A percentile compares a stretch with the other conserved stretches of the same genome.
phyloP scores from a whole-genome alignment of 1,139 yeast genomes.

The Candida sp. region DNA sequence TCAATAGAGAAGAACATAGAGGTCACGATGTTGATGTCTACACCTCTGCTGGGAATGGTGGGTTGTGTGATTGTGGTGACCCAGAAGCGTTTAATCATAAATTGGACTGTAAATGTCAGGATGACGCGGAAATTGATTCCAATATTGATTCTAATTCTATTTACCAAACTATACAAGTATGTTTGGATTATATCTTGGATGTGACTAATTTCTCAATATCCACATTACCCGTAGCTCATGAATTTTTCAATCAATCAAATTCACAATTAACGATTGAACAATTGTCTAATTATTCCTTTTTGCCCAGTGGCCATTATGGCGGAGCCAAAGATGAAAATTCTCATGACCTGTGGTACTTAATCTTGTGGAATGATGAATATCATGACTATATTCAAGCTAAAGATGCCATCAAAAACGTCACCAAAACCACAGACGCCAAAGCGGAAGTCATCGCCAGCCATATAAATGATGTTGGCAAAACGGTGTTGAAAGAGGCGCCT shows the following conservation, averaged over 20 bases:
- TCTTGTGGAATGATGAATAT: slow-evolving; percentile 73
- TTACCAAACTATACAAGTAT: slow-evolving; percentile 26
- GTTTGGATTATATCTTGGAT: slow-evolving; percentile 49
- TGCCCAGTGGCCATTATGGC: slow-evolving; percentile 27
- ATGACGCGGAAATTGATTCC: slow-evolving; percentile 5
- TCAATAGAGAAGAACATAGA: slow-evolving; percentile 62
- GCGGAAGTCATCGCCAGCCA: slow-evolving; percentile 33
- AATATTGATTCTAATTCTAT: slow-evolving; percentile 15
- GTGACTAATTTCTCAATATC: slow-evolving; percentile 34
- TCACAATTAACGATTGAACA: slow-evolving; percentile 17
- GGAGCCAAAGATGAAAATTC: slow-evolving; percentile 25
- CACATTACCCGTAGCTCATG: slow-evolving; percentile 34
- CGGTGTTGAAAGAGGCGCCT: slow-evolving; percentile 19
- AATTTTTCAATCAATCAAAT: slow-evolving; percentile 17
- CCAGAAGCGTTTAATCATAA: slow-evolving; percentile 67
- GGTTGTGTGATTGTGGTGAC: slow-evolving; percentile 94
- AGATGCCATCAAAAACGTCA: slow-evolving; percentile 35
- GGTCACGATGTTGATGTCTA: slow-evolving; percentile 60
- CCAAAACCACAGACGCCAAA: slow-evolving; percentile 16
- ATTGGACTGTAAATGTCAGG: slow-evolving; percentile 48
- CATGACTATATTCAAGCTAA: slow-evolving; percentile 55
- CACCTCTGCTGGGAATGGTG: slow-evolving; percentile 47
- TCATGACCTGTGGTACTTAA: slow-evolving; percentile 35
- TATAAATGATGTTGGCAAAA: slow-evolving; percentile 32
- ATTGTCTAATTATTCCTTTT: slow-evolving; percentile 25